phyloP scores from a whole-genome alignment of 257 asterid species.

The Capsicum chinense region DNA sequence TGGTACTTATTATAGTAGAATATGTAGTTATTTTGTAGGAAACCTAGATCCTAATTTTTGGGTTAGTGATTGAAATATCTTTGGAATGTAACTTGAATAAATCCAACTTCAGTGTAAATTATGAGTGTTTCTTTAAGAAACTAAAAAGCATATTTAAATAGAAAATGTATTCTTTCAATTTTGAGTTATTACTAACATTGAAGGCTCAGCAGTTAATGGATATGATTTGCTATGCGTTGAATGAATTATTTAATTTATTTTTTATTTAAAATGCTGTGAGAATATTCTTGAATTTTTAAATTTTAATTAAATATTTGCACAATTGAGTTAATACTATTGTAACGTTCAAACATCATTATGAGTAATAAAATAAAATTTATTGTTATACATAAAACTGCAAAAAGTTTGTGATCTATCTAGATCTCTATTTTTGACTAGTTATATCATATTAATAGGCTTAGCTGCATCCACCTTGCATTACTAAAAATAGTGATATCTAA shows the following conservation, averaged over 20 bases:
- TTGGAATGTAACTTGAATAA: neutral
- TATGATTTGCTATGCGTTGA: neutral
- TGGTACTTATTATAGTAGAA: neutral
- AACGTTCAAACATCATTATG: neutral
- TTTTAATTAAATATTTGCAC: neutral
- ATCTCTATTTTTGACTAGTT: neutral
- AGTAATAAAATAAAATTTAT: neutral
- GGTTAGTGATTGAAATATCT: neutral
- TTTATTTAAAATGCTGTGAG: neutral
- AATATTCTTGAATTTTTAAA: neutral
- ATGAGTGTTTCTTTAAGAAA: neutral
- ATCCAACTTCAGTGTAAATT: constrained; percentile 5
- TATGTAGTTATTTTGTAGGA: neutral
- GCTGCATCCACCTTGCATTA: constrained; percentile 8
- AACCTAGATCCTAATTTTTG: neutral
- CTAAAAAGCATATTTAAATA: neutral
- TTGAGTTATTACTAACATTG: neutral
- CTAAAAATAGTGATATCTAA: neutral
- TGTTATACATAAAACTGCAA: neutral
- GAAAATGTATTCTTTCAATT: neutral
- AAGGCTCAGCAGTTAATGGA: neutral
- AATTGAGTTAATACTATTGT: neutral
- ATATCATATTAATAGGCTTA: neutral
- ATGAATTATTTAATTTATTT: neutral
- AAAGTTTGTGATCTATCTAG: neutral